phyloP scores from a whole-genome alignment of 2,329 filamentous ascomycete species.

The Chaetomiaceae sp. region DNA sequence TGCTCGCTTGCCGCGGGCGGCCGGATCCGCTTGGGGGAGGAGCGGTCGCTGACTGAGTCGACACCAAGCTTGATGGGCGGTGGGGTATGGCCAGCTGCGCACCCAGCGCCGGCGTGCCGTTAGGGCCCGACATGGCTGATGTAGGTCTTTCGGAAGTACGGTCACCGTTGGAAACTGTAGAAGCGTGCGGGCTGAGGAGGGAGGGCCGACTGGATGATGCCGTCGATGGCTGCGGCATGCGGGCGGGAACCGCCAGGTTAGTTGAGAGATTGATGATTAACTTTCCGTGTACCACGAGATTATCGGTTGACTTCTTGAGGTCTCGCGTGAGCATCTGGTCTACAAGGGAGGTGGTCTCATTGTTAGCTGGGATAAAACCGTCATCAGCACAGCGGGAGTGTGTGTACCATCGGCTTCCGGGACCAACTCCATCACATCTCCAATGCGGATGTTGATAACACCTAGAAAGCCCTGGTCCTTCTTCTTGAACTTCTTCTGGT shows the following conservation, averaged over 20 bases:
- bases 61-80: slow-evolving; percentile 46
- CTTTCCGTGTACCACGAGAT: slow-evolving; percentile 95
- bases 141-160: slow-evolving; percentile 46
- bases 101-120: slow-evolving; percentile 41
- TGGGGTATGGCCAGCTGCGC: slow-evolving; percentile 39
- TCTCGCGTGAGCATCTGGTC: slow-evolving; percentile 98
- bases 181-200: slow-evolving; percentile 40
- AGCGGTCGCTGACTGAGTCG: slow-evolving; percentile 31
- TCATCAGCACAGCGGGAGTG: not conserved
- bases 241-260: slow-evolving; percentile 70
- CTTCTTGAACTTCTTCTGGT: slow-evolving; percentile 99
- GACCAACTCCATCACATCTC: slow-evolving; percentile 87
- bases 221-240: slow-evolving; percentile 36
- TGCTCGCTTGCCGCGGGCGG: slow-evolving; percentile 39
- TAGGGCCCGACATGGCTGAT: slow-evolving; percentile 49
- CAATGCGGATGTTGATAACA: slow-evolving; percentile 94
- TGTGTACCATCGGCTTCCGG: slow-evolving; percentile 79
- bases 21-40: slow-evolving; percentile 35
- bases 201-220: slow-evolving; percentile 45
- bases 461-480: slow-evolving; percentile 99
- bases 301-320: slow-evolving; percentile 96
- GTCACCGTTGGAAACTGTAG: slow-evolving; percentile 43
- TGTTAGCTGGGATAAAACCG: slow-evolving; percentile 18
- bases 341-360: slow-evolving; percentile 44
- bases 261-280: slow-evolving; percentile 95